A percentile compares a stretch with the other conserved stretches of the same genome.
These are phyloP conservation scores for Colletotrichum caudatum DNA, from an alignment of 2,329 filamentous ascomycete species.

Conservation along the genomic window DNA sequence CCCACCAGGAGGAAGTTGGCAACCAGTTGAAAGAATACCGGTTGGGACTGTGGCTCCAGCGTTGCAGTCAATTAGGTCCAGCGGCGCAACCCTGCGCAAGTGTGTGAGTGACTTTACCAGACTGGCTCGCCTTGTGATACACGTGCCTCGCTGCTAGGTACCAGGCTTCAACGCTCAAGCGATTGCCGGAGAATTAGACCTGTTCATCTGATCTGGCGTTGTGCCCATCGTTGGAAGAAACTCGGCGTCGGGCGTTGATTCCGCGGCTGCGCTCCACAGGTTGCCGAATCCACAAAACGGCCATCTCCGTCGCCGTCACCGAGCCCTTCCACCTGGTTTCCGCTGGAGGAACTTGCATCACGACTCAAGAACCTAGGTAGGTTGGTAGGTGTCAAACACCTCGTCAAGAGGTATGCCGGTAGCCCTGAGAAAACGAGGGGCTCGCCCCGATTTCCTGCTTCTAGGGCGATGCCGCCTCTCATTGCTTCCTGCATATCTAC, in stretches of 20 bases:
- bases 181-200: neutral
- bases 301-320: neutral
- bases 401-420: slow-evolving; percentile 1
- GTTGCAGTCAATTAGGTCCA: neutral
- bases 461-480: neutral
- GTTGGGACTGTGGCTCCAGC: neutral
- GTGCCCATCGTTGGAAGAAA: neutral
- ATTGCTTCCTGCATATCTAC: slow-evolving; percentile 17
- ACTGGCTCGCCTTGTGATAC: neutral
- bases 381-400: neutral
- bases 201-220: neutral
- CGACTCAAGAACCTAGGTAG: neutral
- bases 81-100: neutral
- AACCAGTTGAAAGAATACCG: neutral
- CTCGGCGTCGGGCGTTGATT: neutral
- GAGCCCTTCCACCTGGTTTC: neutral
- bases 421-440: slow-evolving; percentile 15
- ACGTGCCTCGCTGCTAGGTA: neutral
- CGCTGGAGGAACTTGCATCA: neutral
- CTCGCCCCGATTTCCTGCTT: neutral
- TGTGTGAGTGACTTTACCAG: neutral
- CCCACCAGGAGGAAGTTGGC: slow-evolving; percentile 1
- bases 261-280: neutral
- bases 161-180: slow-evolving; percentile 16
- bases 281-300: neutral